Evolutionary conservation across 1,284 basidiomycete genomes (phyloP).

Genomic region (Cerrena zonata): DNA sequence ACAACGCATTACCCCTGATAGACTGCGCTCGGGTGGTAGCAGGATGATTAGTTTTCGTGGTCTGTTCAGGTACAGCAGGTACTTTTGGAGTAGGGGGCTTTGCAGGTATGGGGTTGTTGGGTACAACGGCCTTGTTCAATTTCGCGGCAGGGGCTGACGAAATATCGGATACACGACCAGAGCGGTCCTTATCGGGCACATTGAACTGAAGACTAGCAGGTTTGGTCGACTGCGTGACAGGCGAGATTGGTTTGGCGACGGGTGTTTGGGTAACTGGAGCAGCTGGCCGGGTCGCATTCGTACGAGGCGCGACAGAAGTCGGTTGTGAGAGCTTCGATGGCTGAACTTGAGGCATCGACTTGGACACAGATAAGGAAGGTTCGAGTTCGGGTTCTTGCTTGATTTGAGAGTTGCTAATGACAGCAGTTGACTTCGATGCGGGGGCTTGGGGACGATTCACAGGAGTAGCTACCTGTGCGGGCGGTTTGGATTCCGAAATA

Average conservation of each 20-base stretch:
- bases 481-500: background rate
- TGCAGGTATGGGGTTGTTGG: too few relatives aligned
- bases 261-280: background rate
- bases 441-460: background rate
- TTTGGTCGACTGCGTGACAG: background rate
- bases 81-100: too few relatives aligned
- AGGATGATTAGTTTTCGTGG: too few relatives aligned
- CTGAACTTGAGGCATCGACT: background rate
- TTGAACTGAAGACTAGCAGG: background rate
- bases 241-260: background rate
- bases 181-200: background rate
- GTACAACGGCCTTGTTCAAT: too few relatives aligned
- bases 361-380: background rate
- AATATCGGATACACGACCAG: background rate
- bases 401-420: background rate
- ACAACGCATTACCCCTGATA: too few relatives aligned
- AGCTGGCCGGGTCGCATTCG: too few relatives aligned
- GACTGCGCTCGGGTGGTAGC: too few relatives aligned
- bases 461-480: background rate
- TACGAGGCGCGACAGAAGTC: too few relatives aligned
- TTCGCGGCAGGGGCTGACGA: background rate
- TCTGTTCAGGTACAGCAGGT: too few relatives aligned
- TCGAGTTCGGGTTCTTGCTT: background rate
- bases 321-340: too few relatives aligned
- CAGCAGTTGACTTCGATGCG: background rate